These are phyloP conservation scores for Phytophthora meadii DNA, from an alignment of 352 stramenopile species.

Conservation along the genomic window DNA sequence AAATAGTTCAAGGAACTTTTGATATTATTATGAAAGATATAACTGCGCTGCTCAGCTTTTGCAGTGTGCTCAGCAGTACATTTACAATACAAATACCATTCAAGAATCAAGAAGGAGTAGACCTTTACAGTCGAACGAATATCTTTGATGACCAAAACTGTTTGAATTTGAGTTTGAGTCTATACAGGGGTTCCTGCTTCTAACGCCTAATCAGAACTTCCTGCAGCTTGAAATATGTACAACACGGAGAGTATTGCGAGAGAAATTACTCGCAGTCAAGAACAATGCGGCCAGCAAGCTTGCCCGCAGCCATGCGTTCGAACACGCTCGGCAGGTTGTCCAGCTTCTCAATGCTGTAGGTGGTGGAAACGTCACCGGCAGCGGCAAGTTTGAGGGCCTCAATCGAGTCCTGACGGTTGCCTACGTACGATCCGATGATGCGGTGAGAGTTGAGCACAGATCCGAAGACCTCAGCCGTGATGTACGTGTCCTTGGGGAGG, in stretches of 20 bases:
- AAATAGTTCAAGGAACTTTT: not conserved
- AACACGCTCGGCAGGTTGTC: constrained; percentile 53
- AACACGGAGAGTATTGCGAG: constrained; percentile 15
- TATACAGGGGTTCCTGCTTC: constrained; percentile 8
- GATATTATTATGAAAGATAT: too few species aligned
- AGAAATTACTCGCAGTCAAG: constrained; percentile 54
- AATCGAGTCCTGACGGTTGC: constrained; percentile 62
- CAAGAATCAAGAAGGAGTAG: too few species aligned
- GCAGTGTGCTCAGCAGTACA: too few species aligned
- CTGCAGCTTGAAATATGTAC: constrained; percentile 28
- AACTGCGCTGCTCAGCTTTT: too few species aligned
- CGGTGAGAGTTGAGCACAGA: constrained; percentile 51
- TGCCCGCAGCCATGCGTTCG: constrained; percentile 49
- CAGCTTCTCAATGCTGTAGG: constrained; percentile 51
- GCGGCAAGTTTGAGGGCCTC: constrained; percentile 61
- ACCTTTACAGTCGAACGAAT: too few species aligned
- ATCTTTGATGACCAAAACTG: too few species aligned
- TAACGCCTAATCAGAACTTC: constrained; percentile 20
- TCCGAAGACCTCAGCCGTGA: constrained; percentile 45
- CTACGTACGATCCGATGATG: constrained; percentile 63
- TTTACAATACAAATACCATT: too few species aligned
- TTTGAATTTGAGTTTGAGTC: too few species aligned
- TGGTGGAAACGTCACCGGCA: constrained; percentile 51
- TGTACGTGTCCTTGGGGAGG: constrained; percentile 57
- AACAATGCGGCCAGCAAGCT: constrained; percentile 54